phyloP scores from a whole-genome alignment of 2,329 filamentous ascomycete genomes.

The Xylariaceae sp. region DNA sequence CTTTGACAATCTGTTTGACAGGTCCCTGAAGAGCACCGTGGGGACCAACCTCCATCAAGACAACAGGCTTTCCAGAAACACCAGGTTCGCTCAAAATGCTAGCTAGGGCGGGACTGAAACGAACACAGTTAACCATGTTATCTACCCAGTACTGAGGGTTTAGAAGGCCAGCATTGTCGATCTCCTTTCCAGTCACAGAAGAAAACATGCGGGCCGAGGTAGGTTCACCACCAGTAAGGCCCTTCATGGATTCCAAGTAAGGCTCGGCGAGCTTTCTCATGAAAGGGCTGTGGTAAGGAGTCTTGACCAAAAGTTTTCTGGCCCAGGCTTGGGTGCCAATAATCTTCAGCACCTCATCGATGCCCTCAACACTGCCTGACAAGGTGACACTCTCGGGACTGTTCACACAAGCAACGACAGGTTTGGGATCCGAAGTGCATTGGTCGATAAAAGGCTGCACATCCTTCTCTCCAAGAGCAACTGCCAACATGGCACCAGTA shows the following conservation, averaged over 20 bases:
- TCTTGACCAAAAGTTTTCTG: constrained; percentile 36
- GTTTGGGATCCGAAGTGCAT: constrained; percentile 24
- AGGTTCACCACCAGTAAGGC: constrained; percentile 16
- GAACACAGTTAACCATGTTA: constrained; percentile 35
- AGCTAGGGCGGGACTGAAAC: constrained; percentile 33
- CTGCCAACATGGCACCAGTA: constrained; percentile 29
- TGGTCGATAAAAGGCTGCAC: constrained; percentile 26
- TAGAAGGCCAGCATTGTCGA: constrained; percentile 22
- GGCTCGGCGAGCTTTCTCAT: constrained; percentile 35
- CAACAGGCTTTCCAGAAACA: constrained; percentile 20
- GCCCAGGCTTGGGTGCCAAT: constrained; percentile 31
- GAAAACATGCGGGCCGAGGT: constrained; percentile 26
- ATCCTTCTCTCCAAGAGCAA: constrained; percentile 24
- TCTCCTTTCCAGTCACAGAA: constrained; percentile 27
- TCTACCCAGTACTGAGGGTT: constrained; percentile 30
- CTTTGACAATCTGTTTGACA: constrained; percentile 32
- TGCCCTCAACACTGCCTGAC: constrained; percentile 27
- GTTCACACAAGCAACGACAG: constrained; percentile 30
- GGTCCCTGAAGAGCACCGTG: constrained; percentile 35
- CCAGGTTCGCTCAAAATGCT: constrained; percentile 17
- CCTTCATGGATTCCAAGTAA: constrained; percentile 30
- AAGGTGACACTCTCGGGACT: constrained; percentile 29
- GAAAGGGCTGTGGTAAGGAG: constrained; percentile 41
- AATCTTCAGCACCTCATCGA: constrained; percentile 28
- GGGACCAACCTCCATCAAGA: constrained; percentile 34